Percentiles rank a stretch among this genome's conserved stretches.
These are phyloP conservation scores for Teunomyces stri DNA, from an alignment of 805 yeast species.

Conservation along the genomic window DNA sequence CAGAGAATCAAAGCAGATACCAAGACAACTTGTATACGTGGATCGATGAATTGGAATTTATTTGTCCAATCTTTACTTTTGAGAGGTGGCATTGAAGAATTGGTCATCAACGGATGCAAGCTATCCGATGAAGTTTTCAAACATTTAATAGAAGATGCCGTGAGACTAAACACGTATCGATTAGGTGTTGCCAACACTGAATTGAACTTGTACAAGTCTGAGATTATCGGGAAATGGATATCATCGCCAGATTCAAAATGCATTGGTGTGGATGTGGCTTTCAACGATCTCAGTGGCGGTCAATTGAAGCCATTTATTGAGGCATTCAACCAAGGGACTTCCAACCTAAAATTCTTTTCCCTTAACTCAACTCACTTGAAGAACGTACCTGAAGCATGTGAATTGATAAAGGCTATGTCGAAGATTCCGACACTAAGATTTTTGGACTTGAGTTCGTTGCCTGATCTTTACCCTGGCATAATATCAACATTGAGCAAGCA, in stretches of 20 bases:
- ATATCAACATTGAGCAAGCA: conserved; percentile 43
- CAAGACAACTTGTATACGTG: conserved; percentile 34
- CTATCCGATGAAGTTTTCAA: conserved; percentile 41
- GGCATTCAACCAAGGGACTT: conserved; percentile 30
- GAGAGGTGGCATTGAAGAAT: conserved; percentile 56
- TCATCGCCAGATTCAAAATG: conserved; percentile 43
- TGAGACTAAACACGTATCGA: conserved; percentile 44
- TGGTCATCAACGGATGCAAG: conserved; percentile 58
- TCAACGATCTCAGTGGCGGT: conserved; percentile 49
- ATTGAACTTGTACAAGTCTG: conserved; percentile 40
- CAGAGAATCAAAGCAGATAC: conserved; percentile 50
- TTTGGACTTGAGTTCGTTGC: conserved; percentile 52
- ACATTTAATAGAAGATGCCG: conserved; percentile 40
- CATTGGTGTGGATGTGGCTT: conserved; percentile 55
- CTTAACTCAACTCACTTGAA: conserved; percentile 50
- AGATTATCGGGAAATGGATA: conserved; percentile 48
- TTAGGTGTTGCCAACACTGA: conserved; percentile 55
- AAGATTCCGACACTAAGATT: conserved; percentile 43
- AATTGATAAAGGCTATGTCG: conserved; percentile 36
- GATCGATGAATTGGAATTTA: conserved; percentile 54
- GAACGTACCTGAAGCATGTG: conserved; percentile 37
- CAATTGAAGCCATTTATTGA: conserved; percentile 47
- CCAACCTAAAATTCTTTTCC: conserved; percentile 49
- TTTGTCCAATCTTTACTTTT: conserved; percentile 40
- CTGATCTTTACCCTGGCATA: conserved; percentile 50